phyloP scores from a whole-genome alignment of 192 early-diverging fungal genomes.

The Podochytrium sp. region DNA sequence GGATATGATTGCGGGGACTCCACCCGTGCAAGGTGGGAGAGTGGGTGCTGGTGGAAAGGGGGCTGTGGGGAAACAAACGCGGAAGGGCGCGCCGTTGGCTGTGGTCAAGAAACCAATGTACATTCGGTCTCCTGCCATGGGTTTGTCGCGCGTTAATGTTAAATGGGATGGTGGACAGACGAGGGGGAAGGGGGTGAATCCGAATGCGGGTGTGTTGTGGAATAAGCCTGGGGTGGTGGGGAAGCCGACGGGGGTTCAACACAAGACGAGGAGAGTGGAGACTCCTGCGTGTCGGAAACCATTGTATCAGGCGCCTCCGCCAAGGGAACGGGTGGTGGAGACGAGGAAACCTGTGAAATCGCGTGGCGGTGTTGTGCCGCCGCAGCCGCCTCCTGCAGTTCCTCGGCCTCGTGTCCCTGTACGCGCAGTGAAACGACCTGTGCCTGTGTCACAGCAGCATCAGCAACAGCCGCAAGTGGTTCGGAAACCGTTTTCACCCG shows the following conservation, averaged over 20 bases:
- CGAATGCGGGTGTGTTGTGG: not conserved
- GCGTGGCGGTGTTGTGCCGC: too few species aligned
- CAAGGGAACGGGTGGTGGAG: too few species aligned
- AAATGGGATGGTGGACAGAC: slow-evolving; percentile 6
- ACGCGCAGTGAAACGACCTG: too few species aligned
- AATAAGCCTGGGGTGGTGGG: not conserved
- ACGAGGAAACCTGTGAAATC: too few species aligned
- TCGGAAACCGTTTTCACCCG: not conserved
- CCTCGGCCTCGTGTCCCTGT: too few species aligned
- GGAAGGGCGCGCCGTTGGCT: not conserved
- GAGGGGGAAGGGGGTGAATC: not conserved
- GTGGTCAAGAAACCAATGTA: slow-evolving; percentile 5
- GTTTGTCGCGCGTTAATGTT: not conserved
- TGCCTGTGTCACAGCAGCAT: too few species aligned
- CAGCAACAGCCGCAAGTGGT: too few species aligned
- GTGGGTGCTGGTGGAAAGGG: not conserved
- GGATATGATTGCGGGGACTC: slow-evolving; percentile 1
- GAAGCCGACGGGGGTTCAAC: not conserved
- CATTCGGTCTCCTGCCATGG: slow-evolving; percentile 8
- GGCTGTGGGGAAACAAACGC: not conserved
- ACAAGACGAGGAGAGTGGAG: not conserved
- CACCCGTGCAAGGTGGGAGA: not conserved
- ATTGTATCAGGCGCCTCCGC: slow-evolving; percentile 10
- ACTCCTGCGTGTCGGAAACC: slow-evolving; percentile 3
- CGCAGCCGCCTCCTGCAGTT: too few species aligned